Evolutionary conservation across 140 eudicot species (phyloP).

Genomic region (Cichorium intybus): DNA sequence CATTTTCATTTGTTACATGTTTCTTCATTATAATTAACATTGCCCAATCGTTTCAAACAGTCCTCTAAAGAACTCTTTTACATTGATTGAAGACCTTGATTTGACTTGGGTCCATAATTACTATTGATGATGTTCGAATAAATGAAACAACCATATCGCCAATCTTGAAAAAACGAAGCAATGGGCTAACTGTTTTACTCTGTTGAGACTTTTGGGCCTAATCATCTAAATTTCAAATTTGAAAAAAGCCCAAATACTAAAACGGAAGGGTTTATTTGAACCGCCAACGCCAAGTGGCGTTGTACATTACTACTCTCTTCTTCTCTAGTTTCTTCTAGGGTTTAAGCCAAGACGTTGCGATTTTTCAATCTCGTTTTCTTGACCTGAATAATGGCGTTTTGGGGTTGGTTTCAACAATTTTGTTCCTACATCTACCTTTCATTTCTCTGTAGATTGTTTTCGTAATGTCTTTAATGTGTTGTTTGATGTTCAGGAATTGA

Average conservation of each 20-base stretch:
- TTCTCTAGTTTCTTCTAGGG: slow-evolving; percentile 35
- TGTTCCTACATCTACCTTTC: background rate
- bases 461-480: background rate
- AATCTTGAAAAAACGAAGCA: too few species aligned
- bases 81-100: too few species aligned
- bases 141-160: too few species aligned
- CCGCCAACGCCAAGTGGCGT: slow-evolving; percentile 1
- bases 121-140: too few species aligned
- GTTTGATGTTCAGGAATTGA: slow-evolving; percentile 60
- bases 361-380: slow-evolving; percentile 4
- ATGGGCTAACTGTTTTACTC: background rate
- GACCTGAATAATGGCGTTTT: slow-evolving; percentile 59
- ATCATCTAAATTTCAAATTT: background rate
- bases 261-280: slow-evolving; percentile 4
- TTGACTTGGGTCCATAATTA: too few species aligned
- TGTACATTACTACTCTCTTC: background rate
- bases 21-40: too few species aligned
- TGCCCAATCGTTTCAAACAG: too few species aligned
- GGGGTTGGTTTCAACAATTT: slow-evolving; percentile 45
- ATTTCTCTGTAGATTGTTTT: background rate
- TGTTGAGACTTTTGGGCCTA: background rate
- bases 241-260: background rate
- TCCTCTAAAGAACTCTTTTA: too few species aligned
- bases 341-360: slow-evolving; percentile 27
- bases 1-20: too few species aligned